Percentiles rank a stretch among this genome's conserved stretches.
Evolutionary conservation across 352 stramenopile genomes (phyloP).

Genomic region (Pythium utonaiense): DNA sequence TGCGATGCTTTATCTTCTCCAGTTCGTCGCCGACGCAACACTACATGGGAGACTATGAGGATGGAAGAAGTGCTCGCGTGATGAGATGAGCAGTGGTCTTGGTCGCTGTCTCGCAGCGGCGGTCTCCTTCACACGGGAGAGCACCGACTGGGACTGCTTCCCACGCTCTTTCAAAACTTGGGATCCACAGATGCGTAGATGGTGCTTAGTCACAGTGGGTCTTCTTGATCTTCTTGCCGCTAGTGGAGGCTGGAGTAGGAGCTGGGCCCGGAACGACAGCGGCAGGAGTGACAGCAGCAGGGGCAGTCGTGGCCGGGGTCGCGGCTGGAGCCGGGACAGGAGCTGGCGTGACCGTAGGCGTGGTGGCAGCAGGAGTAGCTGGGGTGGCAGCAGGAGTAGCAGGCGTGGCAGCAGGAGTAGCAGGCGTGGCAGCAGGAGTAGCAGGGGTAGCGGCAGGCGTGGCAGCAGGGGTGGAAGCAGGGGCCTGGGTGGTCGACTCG

Average conservation of each 20-base stretch:
- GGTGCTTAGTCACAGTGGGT: slow-evolving; percentile 8
- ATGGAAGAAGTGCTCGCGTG: too few species aligned
- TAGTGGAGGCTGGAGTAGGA: background rate
- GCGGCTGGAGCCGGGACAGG: slow-evolving; percentile 3
- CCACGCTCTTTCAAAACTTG: slow-evolving; percentile 3
- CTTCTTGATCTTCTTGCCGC: slow-evolving; percentile 1
- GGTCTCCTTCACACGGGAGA: too few species aligned
- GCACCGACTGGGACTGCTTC: too few species aligned
- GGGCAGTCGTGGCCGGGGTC: background rate
- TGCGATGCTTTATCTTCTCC: background rate
- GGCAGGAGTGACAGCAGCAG: background rate
- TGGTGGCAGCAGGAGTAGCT: background rate
- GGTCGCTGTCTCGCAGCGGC: too few species aligned
- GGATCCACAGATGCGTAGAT: too few species aligned
- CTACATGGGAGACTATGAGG: too few species aligned
- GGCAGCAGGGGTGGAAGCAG: background rate
- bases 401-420: background rate
- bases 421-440: background rate
- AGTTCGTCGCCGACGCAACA: too few species aligned
- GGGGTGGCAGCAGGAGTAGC: background rate
- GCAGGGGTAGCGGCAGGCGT: background rate
- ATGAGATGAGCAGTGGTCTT: too few species aligned
- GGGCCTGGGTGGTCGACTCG: background rate
- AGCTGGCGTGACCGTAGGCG: slow-evolving; percentile 3
- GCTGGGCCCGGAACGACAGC: background rate